These are phyloP conservation scores for Leccinum truebloodii DNA, from an alignment of 768 basidiomycete genomes.

Conservation along the genomic window DNA sequence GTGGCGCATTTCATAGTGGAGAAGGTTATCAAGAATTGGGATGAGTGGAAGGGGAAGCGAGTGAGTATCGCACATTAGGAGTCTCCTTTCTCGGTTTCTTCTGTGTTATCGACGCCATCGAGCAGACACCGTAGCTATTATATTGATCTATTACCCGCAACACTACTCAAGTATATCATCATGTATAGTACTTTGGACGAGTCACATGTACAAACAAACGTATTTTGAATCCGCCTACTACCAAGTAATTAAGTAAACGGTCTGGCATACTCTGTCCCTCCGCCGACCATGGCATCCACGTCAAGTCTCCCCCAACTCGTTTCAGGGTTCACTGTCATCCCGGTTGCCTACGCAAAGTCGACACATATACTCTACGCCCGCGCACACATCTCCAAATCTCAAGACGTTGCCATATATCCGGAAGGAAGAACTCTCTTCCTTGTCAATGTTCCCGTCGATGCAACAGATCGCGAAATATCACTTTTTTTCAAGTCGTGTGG, in stretches of 20 bases:
- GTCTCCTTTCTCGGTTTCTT: neutral
- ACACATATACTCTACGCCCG: slow-evolving; percentile 81
- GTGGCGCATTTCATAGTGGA: slow-evolving; percentile 66
- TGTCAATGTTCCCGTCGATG: slow-evolving; percentile 87
- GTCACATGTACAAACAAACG: too few relatives aligned
- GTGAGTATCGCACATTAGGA: slow-evolving; percentile 51
- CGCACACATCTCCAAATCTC: slow-evolving; percentile 53
- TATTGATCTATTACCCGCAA: too few relatives aligned
- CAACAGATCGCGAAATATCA: slow-evolving; percentile 77
- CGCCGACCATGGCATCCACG: slow-evolving; percentile 4
- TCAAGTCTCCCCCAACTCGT: slow-evolving; percentile 23
- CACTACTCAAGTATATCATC: too few relatives aligned
- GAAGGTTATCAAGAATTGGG: slow-evolving; percentile 47
- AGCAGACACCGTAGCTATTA: too few relatives aligned
- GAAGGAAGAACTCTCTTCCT: slow-evolving; percentile 80
- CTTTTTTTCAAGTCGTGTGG: slow-evolving; percentile 78
- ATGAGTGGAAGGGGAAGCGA: slow-evolving; percentile 50
- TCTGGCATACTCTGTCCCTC: neutral
- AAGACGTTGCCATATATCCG: slow-evolving; percentile 37
- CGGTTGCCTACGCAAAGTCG: slow-evolving; percentile 38
- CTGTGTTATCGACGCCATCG: too few relatives aligned
- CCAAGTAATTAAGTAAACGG: too few relatives aligned
- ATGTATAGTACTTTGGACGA: too few relatives aligned
- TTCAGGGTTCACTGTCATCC: slow-evolving; percentile 41
- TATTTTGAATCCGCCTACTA: neutral